Base-by-base conservation (phyloP, 2,329 filamentous ascomycete species). In the Chaetothyriales sp. region DNA sequence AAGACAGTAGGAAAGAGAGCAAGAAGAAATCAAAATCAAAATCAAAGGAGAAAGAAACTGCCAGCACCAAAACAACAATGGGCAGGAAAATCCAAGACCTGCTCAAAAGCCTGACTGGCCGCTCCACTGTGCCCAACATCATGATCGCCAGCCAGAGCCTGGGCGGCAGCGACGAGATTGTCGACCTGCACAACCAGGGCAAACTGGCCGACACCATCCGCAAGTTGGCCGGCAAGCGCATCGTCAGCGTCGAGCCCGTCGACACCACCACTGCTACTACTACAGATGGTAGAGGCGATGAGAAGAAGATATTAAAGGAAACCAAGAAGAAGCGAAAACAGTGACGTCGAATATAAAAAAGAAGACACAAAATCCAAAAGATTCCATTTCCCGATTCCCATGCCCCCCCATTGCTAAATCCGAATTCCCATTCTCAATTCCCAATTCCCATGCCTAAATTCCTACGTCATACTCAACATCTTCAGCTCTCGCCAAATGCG, bases 41-140 rank as follows among this genome's bases (percentile, higher is more conserved):
- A 46, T 46, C 33, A 13, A 40, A 33, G 15, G 7, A 9, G 15
- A 40, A 40, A 10, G 10, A 10, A 20, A 5, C 33, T 40, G 10
- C 15, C 46, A 13, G 51, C 55, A 8, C 44, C 47, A 4, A 51
- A 4, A 51, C 57, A 64, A 78, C 81, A 0, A 74, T 94, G 10
- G 92, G 90, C 37, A 64, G 70, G 1, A 69, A 78, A 51, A 70
- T 98, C 44, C 92, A 98, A 68, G 77, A 75, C 8, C 76, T 80
- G 18, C 73, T 98, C 8, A 76, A 69, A 15, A 77, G 82, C 54
- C 83, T 79, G 64, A 97, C 92, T 0, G 85, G 86, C 45, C 79
- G 90, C 48, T 75, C 73, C 54, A 98, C 92, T 0, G 92, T 98
- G 0, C 92, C 92, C 15, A 98, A 98, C 65, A 77, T 97, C 37